Evolutionary conservation across 1,284 basidiomycete genomes (phyloP), one percentile per base, ranked within the genome.

Genomic region (Cryptococcus sp.): DNA sequence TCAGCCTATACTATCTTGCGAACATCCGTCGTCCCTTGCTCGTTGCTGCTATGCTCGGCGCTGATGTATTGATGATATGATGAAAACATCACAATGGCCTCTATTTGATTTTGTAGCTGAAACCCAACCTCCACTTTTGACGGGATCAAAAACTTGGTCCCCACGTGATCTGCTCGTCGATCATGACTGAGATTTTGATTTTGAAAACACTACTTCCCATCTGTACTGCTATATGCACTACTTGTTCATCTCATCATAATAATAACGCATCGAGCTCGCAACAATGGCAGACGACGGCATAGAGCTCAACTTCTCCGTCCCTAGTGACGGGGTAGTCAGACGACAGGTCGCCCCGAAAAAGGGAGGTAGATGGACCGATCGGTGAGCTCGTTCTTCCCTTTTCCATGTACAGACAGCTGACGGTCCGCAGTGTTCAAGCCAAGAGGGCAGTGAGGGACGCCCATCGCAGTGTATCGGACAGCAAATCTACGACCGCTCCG

Each of bases 321-420:
- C 75, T 2, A 47, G 70, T 3, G 47, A 51, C 1, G 65, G 58
- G 3, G 60, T 49, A 6, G 56, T 54, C 27, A 47, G 54, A 27
- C 56, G 67, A 27, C 66, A 68, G 53, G 60, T 66, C 3, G 64
- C 59, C 8, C 59, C 72, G 25, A 71, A 86, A 69, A 91, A 88
- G 71, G 87, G 88, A 25, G 89, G 89, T 6, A 81, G 89, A 75
- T 92, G 90, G 89, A 91, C 88, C 15, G 90, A 93, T 68, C 84
- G 90, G 91, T 88, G 65, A 61, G 81, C 23, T 47, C 41, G 31
- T 22, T 41, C 27, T 38, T 44, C 16, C 58, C 13, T 52, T 45
- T 22, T 16, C 44, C 11, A 15, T 17, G 50, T 39, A 64, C 58
- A 68, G 65, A 61, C 70, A 61, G 64, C 75, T 66, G 50, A 67